Percentiles rank a stretch among this genome's conserved stretches.
These are phyloP conservation scores for Pyrenophora tritici-repentis DNA, from an alignment of 2,329 filamentous ascomycete genomes.

Conservation along the genomic window DNA sequence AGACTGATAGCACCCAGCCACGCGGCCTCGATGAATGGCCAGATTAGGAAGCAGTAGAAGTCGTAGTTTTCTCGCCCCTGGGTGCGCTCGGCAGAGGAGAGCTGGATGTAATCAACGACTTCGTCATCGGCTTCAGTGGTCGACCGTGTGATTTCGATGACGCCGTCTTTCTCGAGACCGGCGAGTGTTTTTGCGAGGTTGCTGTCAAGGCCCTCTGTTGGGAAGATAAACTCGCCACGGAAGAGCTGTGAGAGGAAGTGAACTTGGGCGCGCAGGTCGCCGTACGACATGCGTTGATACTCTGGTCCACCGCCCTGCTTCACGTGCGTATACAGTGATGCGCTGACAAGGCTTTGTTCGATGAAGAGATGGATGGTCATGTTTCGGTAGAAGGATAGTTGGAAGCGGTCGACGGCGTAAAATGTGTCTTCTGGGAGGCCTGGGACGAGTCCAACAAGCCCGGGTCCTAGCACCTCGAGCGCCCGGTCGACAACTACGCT, in stretches of 20 bases:
- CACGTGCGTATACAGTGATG: constrained; percentile 85
- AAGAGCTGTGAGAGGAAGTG: constrained; percentile 89
- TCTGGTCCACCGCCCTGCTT: constrained; percentile 87
- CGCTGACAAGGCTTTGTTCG: constrained; percentile 86
- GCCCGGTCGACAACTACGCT: constrained; percentile 85
- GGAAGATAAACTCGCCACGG: constrained; percentile 95
- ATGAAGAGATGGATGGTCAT: constrained; percentile 99
- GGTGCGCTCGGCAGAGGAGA: constrained; percentile 75
- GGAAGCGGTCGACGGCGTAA: constrained; percentile 91
- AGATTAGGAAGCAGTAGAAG: constrained; percentile 98
- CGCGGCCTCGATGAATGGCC: constrained; percentile 94
- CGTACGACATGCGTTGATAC: constrained; percentile 77
- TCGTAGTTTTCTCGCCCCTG: constrained; percentile 92
- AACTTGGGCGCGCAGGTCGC: constrained; percentile 76
- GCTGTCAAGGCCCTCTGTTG: constrained; percentile 76
- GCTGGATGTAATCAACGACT: constrained; percentile 68
- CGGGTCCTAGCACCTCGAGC: constrained; percentile 86
- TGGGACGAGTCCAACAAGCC: constrained; percentile 79
- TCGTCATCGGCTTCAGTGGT: constrained; percentile 44
- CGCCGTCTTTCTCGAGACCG: constrained; percentile 76
- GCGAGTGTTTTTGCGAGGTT: constrained; percentile 82
- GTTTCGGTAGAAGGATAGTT: constrained; percentile 96
- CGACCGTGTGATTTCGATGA: constrained; percentile 70
- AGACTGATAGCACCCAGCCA: constrained; percentile 91
- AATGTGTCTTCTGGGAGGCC: constrained; percentile 89